Percentiles rank a stretch among this genome's conserved stretches.
phyloP scores from a whole-genome alignment of 1,139 yeast genomes.

The Zhuliangozyma blackwelliae region DNA sequence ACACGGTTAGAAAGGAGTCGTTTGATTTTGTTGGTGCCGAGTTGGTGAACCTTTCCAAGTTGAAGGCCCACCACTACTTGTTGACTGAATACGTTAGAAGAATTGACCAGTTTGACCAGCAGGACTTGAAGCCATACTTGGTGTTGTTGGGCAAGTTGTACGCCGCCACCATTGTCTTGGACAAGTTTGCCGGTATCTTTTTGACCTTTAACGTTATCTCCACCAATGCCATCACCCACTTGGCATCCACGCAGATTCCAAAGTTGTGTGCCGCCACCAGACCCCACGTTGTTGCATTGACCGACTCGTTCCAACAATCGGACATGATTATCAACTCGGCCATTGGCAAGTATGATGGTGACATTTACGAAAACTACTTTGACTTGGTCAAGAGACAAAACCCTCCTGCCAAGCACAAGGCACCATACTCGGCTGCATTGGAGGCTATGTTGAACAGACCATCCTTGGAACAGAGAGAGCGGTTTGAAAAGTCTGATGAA shows the following conservation, averaged over 20 bases:
- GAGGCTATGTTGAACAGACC: conserved; percentile 37
- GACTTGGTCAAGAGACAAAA: conserved; percentile 32
- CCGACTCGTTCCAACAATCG: conserved; percentile 47
- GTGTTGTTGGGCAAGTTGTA: conserved; percentile 25
- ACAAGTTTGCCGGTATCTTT: conserved; percentile 36
- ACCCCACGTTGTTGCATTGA: conserved; percentile 42
- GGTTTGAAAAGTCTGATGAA: conserved; percentile 30
- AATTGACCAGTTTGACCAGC: conserved; percentile 16
- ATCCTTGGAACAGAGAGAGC: conserved; percentile 33
- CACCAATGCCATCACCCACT: conserved; percentile 29
- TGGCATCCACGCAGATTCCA: conserved; percentile 31
- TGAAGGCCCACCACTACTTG: conserved; percentile 40
- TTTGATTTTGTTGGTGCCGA: conserved; percentile 54
- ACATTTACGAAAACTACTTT: conserved; percentile 45
- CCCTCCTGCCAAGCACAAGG: conserved; percentile 34
- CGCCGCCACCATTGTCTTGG: conserved; percentile 28
- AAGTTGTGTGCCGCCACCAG: conserved; percentile 35
- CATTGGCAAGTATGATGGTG: conserved; percentile 43
- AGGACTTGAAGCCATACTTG: conserved; percentile 23
- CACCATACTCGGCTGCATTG: conserved; percentile 36
- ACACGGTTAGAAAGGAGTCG: conserved; percentile 25
- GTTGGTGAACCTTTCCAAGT: conserved; percentile 54
- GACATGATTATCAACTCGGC: conserved; percentile 43
- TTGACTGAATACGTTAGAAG: conserved; percentile 29
- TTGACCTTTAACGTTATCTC: conserved; percentile 34